Conservation (phyloP, 1,284 basidiomycete species). For the Ceratobasidium sp. region DNA sequence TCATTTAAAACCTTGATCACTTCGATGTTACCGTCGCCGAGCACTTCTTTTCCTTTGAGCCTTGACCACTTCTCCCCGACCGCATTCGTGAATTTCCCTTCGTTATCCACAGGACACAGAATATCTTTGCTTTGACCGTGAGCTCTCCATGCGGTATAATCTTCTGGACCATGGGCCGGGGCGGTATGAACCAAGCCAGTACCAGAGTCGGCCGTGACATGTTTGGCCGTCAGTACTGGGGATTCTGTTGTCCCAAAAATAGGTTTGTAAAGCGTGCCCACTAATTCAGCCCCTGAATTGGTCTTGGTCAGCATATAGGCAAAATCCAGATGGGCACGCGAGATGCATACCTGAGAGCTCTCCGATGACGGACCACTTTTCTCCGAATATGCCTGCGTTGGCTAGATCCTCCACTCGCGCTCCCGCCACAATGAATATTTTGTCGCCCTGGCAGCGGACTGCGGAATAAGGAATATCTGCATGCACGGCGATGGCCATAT, state of each 20-base stretch:
- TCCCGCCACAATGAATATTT: constrained; percentile 68
- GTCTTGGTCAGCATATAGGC: neutral
- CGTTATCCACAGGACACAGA: constrained; percentile 79
- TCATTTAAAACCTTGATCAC: constrained; percentile 70
- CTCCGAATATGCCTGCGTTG: constrained; percentile 54
- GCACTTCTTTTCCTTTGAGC: constrained; percentile 75
- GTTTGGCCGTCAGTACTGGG: constrained; percentile 56
- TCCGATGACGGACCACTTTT: constrained; percentile 56
- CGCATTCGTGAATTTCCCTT: constrained; percentile 73
- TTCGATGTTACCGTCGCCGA: constrained; percentile 71
- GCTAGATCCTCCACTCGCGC: constrained; percentile 67
- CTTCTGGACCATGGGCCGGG: constrained; percentile 93
- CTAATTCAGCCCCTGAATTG: constrained; percentile 64
- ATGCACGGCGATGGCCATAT: constrained; percentile 91
- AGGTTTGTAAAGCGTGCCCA: constrained; percentile 70
- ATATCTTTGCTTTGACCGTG: constrained; percentile 47
- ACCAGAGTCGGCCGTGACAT: constrained; percentile 89
- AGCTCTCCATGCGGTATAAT: constrained; percentile 77
- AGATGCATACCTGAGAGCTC: constrained; percentile 58
- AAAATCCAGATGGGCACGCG: neutral
- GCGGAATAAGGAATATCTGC: constrained; percentile 75
- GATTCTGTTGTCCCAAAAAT: constrained; percentile 69
- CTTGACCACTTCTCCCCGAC: constrained; percentile 52
- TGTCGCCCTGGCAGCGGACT: constrained; percentile 53
- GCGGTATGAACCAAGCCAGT: constrained; percentile 97